phyloP scores from a whole-genome alignment of 1,139 yeast genomes.

The Citeromyces hawaiiensis region DNA sequence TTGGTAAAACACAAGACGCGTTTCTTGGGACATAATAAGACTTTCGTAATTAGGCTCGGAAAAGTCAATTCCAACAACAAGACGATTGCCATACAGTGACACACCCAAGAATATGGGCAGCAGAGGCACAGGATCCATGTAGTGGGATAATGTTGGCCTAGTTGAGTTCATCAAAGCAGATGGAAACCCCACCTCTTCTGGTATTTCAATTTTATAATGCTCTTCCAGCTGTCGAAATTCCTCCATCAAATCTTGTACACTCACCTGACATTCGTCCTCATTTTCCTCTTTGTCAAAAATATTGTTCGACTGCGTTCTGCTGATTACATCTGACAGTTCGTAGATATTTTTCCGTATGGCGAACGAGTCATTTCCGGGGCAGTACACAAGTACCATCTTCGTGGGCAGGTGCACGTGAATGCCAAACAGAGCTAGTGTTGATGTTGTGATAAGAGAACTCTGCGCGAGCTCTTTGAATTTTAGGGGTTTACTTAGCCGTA shows the following conservation, averaged over 20 bases:
- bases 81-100: neutral
- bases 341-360: slow-evolving; percentile 4
- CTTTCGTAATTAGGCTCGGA: neutral
- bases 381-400: slow-evolving; percentile 3
- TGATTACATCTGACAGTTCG: slow-evolving; percentile 4
- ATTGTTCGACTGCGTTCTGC: neutral
- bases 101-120: neutral
- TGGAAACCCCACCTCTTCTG: neutral
- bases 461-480: neutral
- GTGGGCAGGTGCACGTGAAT: slow-evolving; percentile 5
- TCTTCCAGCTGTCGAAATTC: neutral
- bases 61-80: neutral
- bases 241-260: neutral
- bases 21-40: neutral
- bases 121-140: neutral
- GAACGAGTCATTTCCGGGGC: slow-evolving; percentile 4
- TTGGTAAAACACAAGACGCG: neutral
- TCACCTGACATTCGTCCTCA: neutral
- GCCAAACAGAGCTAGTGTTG: slow-evolving; percentile 3
- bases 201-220: neutral
- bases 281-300: neutral
- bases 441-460: slow-evolving; percentile 3
- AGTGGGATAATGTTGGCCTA: neutral
- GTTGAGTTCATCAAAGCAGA: neutral
- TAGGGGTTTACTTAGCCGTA: neutral